Base-by-base conservation (phyloP, 2,329 filamentous ascomycete genomes). In the Pseudocercospora fuligena region DNA sequence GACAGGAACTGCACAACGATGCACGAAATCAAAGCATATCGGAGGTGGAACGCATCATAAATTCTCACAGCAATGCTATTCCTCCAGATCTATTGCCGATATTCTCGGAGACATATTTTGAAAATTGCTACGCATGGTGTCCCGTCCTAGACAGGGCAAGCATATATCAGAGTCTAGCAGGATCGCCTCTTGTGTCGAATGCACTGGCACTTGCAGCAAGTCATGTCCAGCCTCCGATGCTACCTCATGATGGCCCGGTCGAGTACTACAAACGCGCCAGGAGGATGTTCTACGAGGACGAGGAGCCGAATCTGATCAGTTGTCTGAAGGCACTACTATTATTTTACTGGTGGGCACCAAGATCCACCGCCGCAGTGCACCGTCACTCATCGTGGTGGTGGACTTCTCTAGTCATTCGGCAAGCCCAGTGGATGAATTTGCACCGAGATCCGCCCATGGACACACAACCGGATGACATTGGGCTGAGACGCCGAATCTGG, bases 381-480 rank as follows among this genome's bases (percentile, higher is more conserved):
- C 58, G 63, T 5, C 63, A 65, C 23, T 65, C 63, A 5, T 61
- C 58, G 19, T 65, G 63, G 63, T 65, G 63, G 63, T 65, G 63
- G 63, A 65, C 63, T 5, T 57, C 49, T 9, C 40, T 65, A 1
- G 63, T 65, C n/a, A 62, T 65, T 23, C 51, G 63, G 9, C 63
- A 65, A 3, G 63, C 63, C 5, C 63, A 65, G 36, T 40, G 43
- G 25, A 61, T 65, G 63, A 51, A 61, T 25, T 21, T 65, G 8
- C 63, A 65, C 40, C 63, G 63, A 9, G 51, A 56, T 29, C 51
- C 51, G 16, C 51, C 51, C 23, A n/a, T 27, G 25, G 25, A 27
- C 16, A 3, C 16, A 56, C 16, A 2, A 16, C 27, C 16, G 11
- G 51, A 56, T 14, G 19, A 71, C 29, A 27, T 46, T 9, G 56